Base-by-base conservation (phyloP, 179 eudicot genomes). In the Vitellaria paradoxa region DNA sequence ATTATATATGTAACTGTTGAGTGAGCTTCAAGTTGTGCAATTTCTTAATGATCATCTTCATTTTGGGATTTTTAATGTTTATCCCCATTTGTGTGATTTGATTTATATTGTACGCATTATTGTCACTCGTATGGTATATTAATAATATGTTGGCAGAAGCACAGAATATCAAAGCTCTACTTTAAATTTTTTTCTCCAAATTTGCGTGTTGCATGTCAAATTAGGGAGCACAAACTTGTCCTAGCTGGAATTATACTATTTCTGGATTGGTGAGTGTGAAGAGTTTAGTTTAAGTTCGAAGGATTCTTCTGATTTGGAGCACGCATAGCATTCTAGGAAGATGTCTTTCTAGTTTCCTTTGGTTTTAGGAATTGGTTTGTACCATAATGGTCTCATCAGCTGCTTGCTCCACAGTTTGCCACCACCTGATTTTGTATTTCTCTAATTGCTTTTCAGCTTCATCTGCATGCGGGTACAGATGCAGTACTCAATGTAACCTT, bases 401-500 rank as follows among this genome's bases (percentile, higher is more conserved):
- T 50, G 53, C 37, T 26, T 50, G 60, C 46, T 71, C 37, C 60
- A 14, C 4, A 14, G 46, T 75, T 45, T 52, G 62, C 30, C 50
- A 65, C 26, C 10, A 45, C 61, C 83, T 80, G 68, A 77, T 76
- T 62, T 42, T 71, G 20, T 63, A 21, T 65, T 65, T 81, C 76
- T 74, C 66, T 52, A 50, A 45, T 59, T 75, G 17, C 77, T 46
- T n/a, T n/a, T 75, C 97, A 94, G 98, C 70, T 94, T 84, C 98
- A 94, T 81, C 79, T 90, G 80, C 89, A 93, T 77, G 87, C 97
- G 23, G 91, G 91, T 56, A 82, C 94, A 65, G 97, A 94, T 87
- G 91, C 92, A 61, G 83, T 91, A 7, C 85, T 91, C 18, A 93
- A 94, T 91, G 94, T 94, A 53, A 93, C 97, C 72, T 94, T 94